A percentile compares a stretch with the other conserved stretches of the same genome.
Evolutionary conservation across 179 eudicot species (phyloP).

Genomic region (Actinidia arguta): DNA sequence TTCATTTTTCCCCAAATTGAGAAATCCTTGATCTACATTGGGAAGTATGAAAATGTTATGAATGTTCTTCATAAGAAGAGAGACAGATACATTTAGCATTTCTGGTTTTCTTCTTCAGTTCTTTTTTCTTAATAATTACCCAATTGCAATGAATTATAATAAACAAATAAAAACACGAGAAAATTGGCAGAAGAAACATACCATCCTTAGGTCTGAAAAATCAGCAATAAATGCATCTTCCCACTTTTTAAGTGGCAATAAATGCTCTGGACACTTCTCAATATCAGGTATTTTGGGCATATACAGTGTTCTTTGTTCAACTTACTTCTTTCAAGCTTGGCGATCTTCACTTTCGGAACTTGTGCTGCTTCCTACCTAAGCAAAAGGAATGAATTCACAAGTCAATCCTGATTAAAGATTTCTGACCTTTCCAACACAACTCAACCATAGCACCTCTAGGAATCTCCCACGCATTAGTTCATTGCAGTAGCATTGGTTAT

Average conservation of each 20-base stretch:
- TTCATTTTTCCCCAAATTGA: background rate
- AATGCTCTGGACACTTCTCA: conserved; percentile 75
- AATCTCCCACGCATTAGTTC: background rate
- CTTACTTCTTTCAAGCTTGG: conserved; percentile 62
- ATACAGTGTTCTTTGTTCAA: conserved; percentile 69
- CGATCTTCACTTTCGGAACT: conserved; percentile 85
- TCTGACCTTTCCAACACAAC: background rate
- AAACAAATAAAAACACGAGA: conserved; percentile 18
- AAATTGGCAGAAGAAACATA: conserved; percentile 26
- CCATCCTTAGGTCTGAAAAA: conserved; percentile 83
- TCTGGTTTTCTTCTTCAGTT: background rate
- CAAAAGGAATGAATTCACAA: conserved; percentile 18
- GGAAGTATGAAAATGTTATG: background rate
- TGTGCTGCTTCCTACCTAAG: conserved; percentile 88
- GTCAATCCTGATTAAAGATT: background rate
- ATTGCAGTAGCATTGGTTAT: background rate
- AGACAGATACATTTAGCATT: background rate
- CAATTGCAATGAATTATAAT: conserved; percentile 2
- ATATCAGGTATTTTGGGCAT: conserved; percentile 92
- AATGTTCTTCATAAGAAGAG: background rate
- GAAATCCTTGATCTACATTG: background rate
- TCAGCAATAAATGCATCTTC: conserved; percentile 82
- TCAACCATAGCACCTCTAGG: background rate
- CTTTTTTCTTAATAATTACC: background rate
- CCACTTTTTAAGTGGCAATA: conserved; percentile 76